phyloP scores from a whole-genome alignment of 2,329 filamentous ascomycete species.

The Cytospora chrysosperma region DNA sequence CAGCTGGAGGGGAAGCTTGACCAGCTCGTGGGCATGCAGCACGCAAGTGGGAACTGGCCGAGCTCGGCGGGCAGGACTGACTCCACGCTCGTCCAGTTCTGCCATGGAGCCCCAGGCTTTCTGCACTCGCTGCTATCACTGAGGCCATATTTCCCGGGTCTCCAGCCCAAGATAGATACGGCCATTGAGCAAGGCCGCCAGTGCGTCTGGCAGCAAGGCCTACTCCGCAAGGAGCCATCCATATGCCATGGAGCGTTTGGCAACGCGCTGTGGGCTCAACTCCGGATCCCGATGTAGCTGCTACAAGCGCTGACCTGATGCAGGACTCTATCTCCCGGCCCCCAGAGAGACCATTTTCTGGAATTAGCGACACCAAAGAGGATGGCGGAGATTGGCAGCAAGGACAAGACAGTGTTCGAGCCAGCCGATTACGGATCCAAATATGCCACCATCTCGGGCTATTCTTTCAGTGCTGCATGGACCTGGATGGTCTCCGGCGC shows the following conservation, averaged over 20 bases:
- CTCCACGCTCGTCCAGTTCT: constrained; percentile 53
- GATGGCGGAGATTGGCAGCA: constrained; percentile 41
- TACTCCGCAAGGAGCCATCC: constrained; percentile 60
- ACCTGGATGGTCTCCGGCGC: constrained; percentile 28
- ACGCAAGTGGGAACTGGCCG: constrained; percentile 36
- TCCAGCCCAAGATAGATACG: constrained; percentile 48
- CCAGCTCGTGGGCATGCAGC: constrained; percentile 59
- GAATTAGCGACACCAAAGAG: constrained; percentile 54
- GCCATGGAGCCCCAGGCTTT: constrained; percentile 60
- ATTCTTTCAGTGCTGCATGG: constrained; percentile 31
- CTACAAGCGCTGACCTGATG: not conserved
- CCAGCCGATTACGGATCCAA: constrained; percentile 31
- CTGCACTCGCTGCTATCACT: constrained; percentile 53
- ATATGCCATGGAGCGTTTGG: constrained; percentile 60
- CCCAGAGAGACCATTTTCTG: constrained; percentile 49
- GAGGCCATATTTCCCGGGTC: constrained; percentile 47
- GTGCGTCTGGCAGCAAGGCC: constrained; percentile 51
- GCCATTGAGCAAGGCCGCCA: constrained; percentile 48
- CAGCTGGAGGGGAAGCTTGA: constrained; percentile 53
- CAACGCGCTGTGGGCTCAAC: constrained; percentile 52
- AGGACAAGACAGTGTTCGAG: constrained; percentile 29
- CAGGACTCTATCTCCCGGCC: constrained; percentile 27
- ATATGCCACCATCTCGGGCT: constrained; percentile 30
- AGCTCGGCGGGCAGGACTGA: constrained; percentile 24
- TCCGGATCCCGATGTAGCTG: constrained; percentile 29